These are phyloP conservation scores for Fusarium torulosum DNA, from an alignment of 2,329 filamentous ascomycete species.

Conservation along the genomic window DNA sequence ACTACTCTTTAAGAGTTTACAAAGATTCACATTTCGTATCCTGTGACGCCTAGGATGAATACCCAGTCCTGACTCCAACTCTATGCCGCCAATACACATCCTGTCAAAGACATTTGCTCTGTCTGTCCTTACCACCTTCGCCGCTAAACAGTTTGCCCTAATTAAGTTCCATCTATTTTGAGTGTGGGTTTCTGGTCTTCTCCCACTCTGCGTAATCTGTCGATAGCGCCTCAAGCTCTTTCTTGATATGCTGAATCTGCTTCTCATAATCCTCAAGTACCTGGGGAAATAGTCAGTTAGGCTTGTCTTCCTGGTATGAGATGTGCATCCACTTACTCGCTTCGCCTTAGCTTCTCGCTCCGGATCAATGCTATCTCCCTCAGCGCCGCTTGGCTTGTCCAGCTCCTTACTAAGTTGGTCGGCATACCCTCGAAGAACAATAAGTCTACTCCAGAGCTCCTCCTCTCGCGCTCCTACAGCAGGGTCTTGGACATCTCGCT, in stretches of 20 bases:
- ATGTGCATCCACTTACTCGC: slow-evolving; percentile 67
- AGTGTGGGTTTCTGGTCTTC: slow-evolving; percentile 59
- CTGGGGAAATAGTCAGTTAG: slow-evolving; percentile 56
- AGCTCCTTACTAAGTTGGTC: slow-evolving; percentile 80
- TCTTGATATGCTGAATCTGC: slow-evolving; percentile 81
- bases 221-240: slow-evolving; percentile 74
- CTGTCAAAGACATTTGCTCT: slow-evolving; percentile 29
- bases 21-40: slow-evolving; percentile 35
- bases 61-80: slow-evolving; percentile 42
- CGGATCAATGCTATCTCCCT: slow-evolving; percentile 72
- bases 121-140: slow-evolving; percentile 3
- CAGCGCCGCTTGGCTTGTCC: slow-evolving; percentile 71
- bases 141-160: slow-evolving; percentile 6
- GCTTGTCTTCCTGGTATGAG: background rate
- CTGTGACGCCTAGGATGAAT: slow-evolving; percentile 43
- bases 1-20: slow-evolving; percentile 27
- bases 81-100: slow-evolving; percentile 40
- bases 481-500: slow-evolving; percentile 79
- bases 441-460: slow-evolving; percentile 87
- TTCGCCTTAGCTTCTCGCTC: slow-evolving; percentile 79
- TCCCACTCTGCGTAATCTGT: slow-evolving; percentile 69
- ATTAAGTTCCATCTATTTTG: slow-evolving; percentile 49
- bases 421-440: slow-evolving; percentile 79
- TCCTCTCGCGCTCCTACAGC: slow-evolving; percentile 81
- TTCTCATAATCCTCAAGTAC: slow-evolving; percentile 85